These are phyloP conservation scores for Lunularia cruciata DNA, from an alignment of 225 moss, liverwort and hornwort species.

Conservation along the genomic window DNA sequence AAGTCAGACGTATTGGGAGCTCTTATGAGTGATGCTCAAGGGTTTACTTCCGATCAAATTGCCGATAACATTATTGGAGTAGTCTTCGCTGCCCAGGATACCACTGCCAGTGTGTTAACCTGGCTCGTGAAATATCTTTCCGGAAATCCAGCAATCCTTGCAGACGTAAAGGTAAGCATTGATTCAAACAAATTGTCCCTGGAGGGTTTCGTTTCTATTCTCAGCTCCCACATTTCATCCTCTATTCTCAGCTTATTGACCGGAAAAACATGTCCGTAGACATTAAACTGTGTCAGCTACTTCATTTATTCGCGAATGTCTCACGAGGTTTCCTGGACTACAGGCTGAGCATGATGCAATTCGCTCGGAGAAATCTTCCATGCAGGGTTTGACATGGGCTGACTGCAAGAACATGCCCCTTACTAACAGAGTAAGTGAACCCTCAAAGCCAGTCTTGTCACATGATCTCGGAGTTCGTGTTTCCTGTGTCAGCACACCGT, in stretches of 20 bases:
- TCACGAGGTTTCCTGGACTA: too few species aligned
- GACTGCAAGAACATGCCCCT: slow-evolving; percentile 37
- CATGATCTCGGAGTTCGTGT: too few species aligned
- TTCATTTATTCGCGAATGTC: not conserved
- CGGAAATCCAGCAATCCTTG: slow-evolving; percentile 30
- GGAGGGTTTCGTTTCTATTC: too few species aligned
- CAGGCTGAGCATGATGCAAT: slow-evolving; percentile 44
- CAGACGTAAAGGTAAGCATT: slow-evolving; percentile 28
- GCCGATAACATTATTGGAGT: slow-evolving; percentile 41
- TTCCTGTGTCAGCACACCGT: too few species aligned
- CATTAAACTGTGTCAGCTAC: not conserved
- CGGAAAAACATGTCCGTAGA: not conserved
- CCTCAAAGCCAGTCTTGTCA: too few species aligned
- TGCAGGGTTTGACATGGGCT: slow-evolving; percentile 14
- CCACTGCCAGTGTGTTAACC: slow-evolving; percentile 42
- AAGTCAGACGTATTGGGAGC: slow-evolving; percentile 26
- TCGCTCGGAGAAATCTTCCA: not conserved
- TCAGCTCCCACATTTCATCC: not conserved
- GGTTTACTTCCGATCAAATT: slow-evolving; percentile 28
- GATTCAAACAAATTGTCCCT: too few species aligned
- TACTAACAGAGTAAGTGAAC: slow-evolving; percentile 31
- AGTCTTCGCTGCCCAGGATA: slow-evolving; percentile 42
- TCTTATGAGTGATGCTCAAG: slow-evolving; percentile 19
- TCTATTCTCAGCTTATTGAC: not conserved
- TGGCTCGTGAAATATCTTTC: slow-evolving; percentile 46